Evolutionary conservation across 1,284 basidiomycete genomes (phyloP).

Genomic region (Moesziomyces aphidis): DNA sequence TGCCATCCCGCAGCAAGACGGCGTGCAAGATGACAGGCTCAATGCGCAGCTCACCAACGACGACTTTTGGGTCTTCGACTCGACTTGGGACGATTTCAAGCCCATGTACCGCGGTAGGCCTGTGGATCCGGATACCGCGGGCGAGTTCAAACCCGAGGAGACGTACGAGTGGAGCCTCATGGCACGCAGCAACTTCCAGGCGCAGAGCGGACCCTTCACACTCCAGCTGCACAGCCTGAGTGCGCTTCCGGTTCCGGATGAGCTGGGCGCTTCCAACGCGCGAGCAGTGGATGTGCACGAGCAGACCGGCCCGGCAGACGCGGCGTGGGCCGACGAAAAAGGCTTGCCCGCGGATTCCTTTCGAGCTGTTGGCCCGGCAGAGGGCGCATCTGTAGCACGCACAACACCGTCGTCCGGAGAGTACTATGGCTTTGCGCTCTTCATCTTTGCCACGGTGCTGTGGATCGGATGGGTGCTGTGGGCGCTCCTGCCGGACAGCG

Average conservation of each 20-base stretch:
- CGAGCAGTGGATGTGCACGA: background rate
- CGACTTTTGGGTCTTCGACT: slow-evolving; percentile 51
- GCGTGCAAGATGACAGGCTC: slow-evolving; percentile 1
- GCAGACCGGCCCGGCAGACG: background rate
- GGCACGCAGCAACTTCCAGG: slow-evolving; percentile 56
- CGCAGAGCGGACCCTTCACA: slow-evolving; percentile 48
- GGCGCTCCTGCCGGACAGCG: slow-evolving; percentile 48
- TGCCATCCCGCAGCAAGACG: slow-evolving; percentile 30
- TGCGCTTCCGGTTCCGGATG: slow-evolving; percentile 18
- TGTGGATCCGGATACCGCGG: slow-evolving; percentile 47
- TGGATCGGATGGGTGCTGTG: slow-evolving; percentile 50
- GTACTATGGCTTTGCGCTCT: slow-evolving; percentile 59
- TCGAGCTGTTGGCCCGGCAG: slow-evolving; percentile 14
- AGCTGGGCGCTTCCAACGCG: slow-evolving; percentile 1
- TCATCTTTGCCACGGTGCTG: slow-evolving; percentile 53
- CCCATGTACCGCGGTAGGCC: slow-evolving; percentile 70
- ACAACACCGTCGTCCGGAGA: slow-evolving; percentile 21
- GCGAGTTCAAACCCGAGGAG: slow-evolving; percentile 35
- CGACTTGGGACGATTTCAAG: slow-evolving; percentile 69
- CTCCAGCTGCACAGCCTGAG: slow-evolving; percentile 41
- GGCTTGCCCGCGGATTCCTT: slow-evolving; percentile 18
- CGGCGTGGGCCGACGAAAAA: slow-evolving; percentile 26
- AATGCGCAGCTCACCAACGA: slow-evolving; percentile 21
- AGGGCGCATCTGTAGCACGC: slow-evolving; percentile 12
- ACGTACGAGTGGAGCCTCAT: slow-evolving; percentile 59